Percentiles rank a stretch among this genome's conserved stretches.
Evolutionary conservation across 495 filamentous ascomycete genomes (phyloP).

Genomic region (Penicillium herquei): DNA sequence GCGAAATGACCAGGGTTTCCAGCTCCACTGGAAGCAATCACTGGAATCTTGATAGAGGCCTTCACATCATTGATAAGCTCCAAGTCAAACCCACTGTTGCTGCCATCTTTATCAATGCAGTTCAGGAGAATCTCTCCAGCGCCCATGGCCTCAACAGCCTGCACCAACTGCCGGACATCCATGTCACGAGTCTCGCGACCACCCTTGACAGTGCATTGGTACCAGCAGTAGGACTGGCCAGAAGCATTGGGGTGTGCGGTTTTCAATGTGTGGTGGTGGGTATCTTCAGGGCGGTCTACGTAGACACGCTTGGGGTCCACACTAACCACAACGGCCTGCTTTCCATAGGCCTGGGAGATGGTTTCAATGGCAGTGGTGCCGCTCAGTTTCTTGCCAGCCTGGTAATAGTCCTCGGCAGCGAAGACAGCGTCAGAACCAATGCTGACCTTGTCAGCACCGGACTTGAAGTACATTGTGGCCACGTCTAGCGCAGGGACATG

Average conservation of each 20-base stretch:
- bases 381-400: conserved; percentile 59
- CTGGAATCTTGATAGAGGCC: conserved; percentile 77
- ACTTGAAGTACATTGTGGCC: conserved; percentile 96
- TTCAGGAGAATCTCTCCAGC: conserved; percentile 93
- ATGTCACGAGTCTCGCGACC: conserved; percentile 88
- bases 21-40: conserved; percentile 93
- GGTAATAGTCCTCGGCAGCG: conserved; percentile 87
- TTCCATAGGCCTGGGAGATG: conserved; percentile 90
- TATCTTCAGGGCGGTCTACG: conserved; percentile 68
- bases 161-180: conserved; percentile 81
- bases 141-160: conserved; percentile 94
- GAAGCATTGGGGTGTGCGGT: conserved; percentile 68
- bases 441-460: conserved; percentile 96
- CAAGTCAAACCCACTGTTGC: conserved; percentile 91
- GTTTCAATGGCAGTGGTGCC: conserved; percentile 91
- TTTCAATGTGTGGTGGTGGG: conserved; percentile 72
- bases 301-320: conserved; percentile 92
- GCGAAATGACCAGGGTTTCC: conserved; percentile 86
- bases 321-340: conserved; percentile 94
- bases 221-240: conserved; percentile 89
- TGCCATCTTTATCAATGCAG: conserved; percentile 96
- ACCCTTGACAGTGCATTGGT: conserved; percentile 95
- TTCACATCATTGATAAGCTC: conserved; percentile 91
- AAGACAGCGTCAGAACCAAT: conserved; percentile 94
- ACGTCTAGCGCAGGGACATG: conserved; percentile 84